These are phyloP conservation scores for Aspergillus calidoustus DNA, from an alignment of 2,329 filamentous ascomycete genomes.

Conservation along the genomic window DNA sequence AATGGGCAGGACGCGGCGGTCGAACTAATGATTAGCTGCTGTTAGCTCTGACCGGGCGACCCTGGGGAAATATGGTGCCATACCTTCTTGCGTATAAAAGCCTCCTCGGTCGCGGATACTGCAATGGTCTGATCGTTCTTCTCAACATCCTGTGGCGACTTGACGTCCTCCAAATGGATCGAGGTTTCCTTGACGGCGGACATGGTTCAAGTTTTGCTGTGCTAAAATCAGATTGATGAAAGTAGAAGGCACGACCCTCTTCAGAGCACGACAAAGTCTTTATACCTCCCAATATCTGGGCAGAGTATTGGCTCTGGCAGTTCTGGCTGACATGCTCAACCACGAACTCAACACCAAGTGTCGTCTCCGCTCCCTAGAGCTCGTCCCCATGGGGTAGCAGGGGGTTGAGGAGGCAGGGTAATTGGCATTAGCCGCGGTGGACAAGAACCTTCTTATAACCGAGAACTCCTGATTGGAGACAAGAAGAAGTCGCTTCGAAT, in stretches of 20 bases:
- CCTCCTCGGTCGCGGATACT: conserved; percentile 6
- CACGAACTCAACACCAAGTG: background rate
- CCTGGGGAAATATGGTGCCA: background rate
- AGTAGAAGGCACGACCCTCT: background rate
- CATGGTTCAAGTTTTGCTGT: background rate
- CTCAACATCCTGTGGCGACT: background rate
- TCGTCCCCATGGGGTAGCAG: conserved; percentile 6
- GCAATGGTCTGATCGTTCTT: background rate
- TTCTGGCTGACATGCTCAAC: background rate
- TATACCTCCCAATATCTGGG: background rate
- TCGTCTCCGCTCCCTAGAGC: background rate
- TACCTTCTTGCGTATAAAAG: conserved; percentile 7
- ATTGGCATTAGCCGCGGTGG: conserved; percentile 9
- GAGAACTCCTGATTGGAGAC: background rate
- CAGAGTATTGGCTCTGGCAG: background rate
- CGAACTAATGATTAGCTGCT: conserved; percentile 21
- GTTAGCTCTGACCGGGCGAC: background rate
- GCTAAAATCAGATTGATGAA: background rate
- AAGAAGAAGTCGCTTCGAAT: background rate
- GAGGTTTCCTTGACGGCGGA: background rate
- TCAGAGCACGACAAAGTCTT: background rate
- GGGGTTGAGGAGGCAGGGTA: background rate
- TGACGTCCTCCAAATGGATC: conserved; percentile 5
- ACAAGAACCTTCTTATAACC: background rate
- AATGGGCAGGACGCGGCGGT: conserved; percentile 28